These are phyloP conservation scores for Termitomyces sp. DNA, from an alignment of 768 basidiomycete species.

Conservation along the genomic window DNA sequence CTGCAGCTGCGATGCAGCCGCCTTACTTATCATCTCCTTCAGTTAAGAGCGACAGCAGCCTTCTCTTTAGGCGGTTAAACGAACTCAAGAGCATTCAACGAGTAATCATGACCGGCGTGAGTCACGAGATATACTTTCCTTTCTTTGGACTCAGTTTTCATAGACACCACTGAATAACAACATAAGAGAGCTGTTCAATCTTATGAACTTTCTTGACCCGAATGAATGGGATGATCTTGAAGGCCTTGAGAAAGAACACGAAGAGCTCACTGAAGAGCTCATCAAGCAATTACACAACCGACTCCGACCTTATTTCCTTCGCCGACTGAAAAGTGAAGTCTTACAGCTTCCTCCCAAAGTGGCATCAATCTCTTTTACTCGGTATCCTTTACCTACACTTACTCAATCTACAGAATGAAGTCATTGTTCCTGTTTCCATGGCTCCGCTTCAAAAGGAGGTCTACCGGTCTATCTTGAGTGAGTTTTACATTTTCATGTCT, in stretches of 20 bases:
- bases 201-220: conserved; percentile 94
- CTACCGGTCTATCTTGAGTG: conserved; percentile 82
- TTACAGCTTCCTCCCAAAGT: conserved; percentile 92
- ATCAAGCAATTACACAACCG: conserved; percentile 75
- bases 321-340: conserved; percentile 91
- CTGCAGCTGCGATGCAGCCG: conserved; percentile 5
- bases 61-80: conserved; percentile 80
- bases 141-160: conserved; percentile 6
- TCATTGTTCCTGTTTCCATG: conserved; percentile 90
- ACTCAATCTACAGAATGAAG: conserved; percentile 63
- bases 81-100: conserved; percentile 77
- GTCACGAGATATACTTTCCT: conserved; percentile 14
- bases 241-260: conserved; percentile 68
- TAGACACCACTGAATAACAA: conserved; percentile 97
- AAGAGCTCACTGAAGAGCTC: conserved; percentile 74
- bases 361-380: not conserved
- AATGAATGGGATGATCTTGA: conserved; percentile 73
- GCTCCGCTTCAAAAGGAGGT: conserved; percentile 82
- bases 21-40: conserved; percentile 10
- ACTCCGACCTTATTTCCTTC: conserved; percentile 87
- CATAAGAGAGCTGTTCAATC: conserved; percentile 91
- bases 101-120: conserved; percentile 85
- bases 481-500: conserved; percentile 16
- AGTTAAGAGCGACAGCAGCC: conserved; percentile 82
- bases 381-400: not conserved